Evolutionary conservation across 2,329 filamentous ascomycete genomes (phyloP), one percentile per base, ranked within the genome.

Genomic region (Phaeosphaeriaceae sp.): DNA sequence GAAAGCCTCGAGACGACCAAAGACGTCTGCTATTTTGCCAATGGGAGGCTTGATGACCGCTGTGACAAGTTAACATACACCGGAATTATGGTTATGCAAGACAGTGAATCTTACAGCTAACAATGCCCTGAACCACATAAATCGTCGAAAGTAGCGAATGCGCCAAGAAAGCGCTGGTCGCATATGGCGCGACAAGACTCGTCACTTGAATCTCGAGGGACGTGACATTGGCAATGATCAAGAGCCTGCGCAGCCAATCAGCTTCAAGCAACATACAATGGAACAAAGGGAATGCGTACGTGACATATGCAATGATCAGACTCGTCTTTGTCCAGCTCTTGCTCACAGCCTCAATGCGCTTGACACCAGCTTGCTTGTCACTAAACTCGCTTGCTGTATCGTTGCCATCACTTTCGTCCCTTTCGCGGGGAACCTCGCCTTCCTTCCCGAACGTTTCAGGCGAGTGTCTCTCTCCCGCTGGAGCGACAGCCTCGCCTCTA

Each of bases 71-170:
- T 21, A 50, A 3, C 21, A 22, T 13, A 20, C 11, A n/a, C 22
- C 1, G 2, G 10, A 31, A n/a, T n/a, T 17, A 54, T 45, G n/a
- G 9, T 22, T 4, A 21, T 17, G 31, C 11, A 13, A 15, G 10
- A 25, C 11, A 2, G 54, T 7, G 31, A 36, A 13, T 13, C 63
- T 54, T 53, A 70, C 67, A 58, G 80, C 58, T 85, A 17, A 90
- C 86, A 3, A 89, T 85, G 66, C 85, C 84, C 59, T 89, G 86
- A 9, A 90, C 83, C 11, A 89, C 87, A 25, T 84, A 80, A 22
- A 90, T 85, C 0, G 87, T 89, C 17, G 88, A 87, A 44, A 89
- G 81, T 33, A 91, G 80, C 13, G 88, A 88, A 70, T 91, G 89
- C 49, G 83, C 81, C 41, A 80, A 80, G 69, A 90, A 91, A 2